Evolutionary conservation across 305 asterid genomes (phyloP).

Genomic region (Petunia hybrid): DNA sequence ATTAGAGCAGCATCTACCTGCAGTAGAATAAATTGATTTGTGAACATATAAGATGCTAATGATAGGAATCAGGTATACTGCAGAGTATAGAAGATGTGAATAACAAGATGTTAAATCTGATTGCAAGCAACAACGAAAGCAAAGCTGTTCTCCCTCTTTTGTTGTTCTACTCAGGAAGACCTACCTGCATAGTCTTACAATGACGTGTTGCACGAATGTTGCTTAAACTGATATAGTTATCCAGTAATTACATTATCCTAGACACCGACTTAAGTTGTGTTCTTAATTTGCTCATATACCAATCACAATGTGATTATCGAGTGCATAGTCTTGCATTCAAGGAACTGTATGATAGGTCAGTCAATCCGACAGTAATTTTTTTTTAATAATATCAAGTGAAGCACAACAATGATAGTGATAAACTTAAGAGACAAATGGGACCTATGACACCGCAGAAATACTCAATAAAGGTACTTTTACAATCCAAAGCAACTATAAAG

Average conservation of each 20-base stretch:
- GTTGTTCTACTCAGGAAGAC: background rate
- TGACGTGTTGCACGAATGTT: background rate
- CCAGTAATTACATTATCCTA: background rate
- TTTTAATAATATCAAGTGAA: background rate
- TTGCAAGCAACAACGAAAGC: slow-evolving; percentile 8
- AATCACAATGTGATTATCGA: slow-evolving; percentile 20
- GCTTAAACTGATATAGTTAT: background rate
- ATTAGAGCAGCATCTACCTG: slow-evolving; percentile 99
- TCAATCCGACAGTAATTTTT: slow-evolving; percentile 1
- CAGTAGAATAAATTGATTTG: slow-evolving; percentile 27
- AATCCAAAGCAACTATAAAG: background rate
- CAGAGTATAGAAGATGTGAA: background rate
- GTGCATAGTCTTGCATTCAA: slow-evolving; percentile 1
- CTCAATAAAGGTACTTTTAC: slow-evolving; percentile 23
- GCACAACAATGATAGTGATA: background rate
- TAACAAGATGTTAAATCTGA: background rate
- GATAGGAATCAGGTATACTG: background rate
- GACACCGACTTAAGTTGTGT: background rate
- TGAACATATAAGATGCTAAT: slow-evolving; percentile 11
- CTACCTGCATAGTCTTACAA: slow-evolving; percentile 21
- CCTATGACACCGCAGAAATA: background rate
- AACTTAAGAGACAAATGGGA: background rate
- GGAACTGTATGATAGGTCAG: background rate
- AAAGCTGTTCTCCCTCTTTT: slow-evolving; percentile 21
- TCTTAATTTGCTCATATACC: background rate